Base-by-base conservation (phyloP, 495 filamentous ascomycete species). In the Articulospora tetracladia region DNA sequence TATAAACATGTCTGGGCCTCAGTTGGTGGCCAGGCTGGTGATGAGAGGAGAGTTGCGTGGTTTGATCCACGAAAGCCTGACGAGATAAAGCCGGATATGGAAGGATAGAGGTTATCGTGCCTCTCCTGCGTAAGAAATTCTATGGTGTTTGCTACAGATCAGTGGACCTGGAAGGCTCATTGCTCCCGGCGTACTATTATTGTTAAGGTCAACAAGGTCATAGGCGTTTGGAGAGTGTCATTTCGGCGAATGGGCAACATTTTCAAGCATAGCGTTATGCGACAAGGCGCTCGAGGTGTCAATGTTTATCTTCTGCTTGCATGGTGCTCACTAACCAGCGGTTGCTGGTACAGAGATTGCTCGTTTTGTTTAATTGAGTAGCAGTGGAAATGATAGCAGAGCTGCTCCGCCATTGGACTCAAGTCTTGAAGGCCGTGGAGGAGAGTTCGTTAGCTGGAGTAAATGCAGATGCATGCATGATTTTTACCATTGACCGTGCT, bases 1-100 rank as follows among this genome's bases (percentile, higher is more conserved):
- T 73, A 76, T 48, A 93, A 92, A 73, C 83, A 88, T 55, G 89
- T 92, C 19, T 94, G 91, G 91, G 89, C 90, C 3, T 91, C 86
- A 0, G 88, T 94, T 36, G 91, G 91, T 3, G 87, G 89, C 10
- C 81, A 83, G 50, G 83, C 83, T 62, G 91, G 90, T 1, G 91
- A 96, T 74, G 79, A 74, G 54, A 69, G 79, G 27, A 65, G 75
- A 57, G 76, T 74, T 15, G 74, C 77, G n/a, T 69, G 74, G 53
- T 77, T 83, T 41, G 79, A 83, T 61, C 81, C 80, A 24, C 70
- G 74, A 58, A 73, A 69, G 22, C 79, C 81, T 17, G 64, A 65
- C 0, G 75, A 78, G 50, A 59, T 82, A 7, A 72, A 76, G 17
- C 69, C 68, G 28, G 81, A 83, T 66, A 71, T 83, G 26, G 76